Percentiles rank a stretch among this genome's conserved stretches.
These are phyloP conservation scores for Omphalotus olearius DNA, from an alignment of 1,284 basidiomycete genomes.

Conservation along the genomic window DNA sequence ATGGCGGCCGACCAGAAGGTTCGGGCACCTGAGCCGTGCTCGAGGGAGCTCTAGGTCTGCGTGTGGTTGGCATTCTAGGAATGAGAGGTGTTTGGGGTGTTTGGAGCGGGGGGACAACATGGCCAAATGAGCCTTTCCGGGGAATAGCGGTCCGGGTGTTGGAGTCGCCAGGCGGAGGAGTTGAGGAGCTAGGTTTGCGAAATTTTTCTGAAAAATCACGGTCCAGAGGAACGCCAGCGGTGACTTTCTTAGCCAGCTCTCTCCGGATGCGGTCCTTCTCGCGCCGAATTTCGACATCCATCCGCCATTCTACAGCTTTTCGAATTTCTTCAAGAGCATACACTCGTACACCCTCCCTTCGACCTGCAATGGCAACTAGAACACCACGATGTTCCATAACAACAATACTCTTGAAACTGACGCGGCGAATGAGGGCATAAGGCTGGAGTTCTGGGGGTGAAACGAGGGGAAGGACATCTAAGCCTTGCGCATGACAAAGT, in stretches of 20 bases:
- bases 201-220: slow-evolving; percentile 41
- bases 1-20: slow-evolving; percentile 49
- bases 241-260: slow-evolving; percentile 57
- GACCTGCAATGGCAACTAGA: slow-evolving; percentile 77
- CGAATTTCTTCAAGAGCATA: slow-evolving; percentile 81
- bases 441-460: slow-evolving; percentile 71
- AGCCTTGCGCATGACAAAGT: slow-evolving; percentile 75
- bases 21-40: slow-evolving; percentile 25
- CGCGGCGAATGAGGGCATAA: slow-evolving; percentile 73
- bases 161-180: slow-evolving; percentile 36
- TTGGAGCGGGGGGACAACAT: slow-evolving; percentile 26
- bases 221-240: slow-evolving; percentile 27
- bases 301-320: slow-evolving; percentile 79
- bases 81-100: slow-evolving; percentile 28
- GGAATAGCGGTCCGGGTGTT: slow-evolving; percentile 26
- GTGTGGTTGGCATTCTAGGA: slow-evolving; percentile 23
- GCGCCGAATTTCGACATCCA: slow-evolving; percentile 72
- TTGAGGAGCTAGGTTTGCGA: slow-evolving; percentile 41
- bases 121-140: slow-evolving; percentile 36
- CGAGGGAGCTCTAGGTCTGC: slow-evolving; percentile 18
- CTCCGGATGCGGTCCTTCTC: slow-evolving; percentile 65
- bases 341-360: slow-evolving; percentile 77
- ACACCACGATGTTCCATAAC: slow-evolving; percentile 86
- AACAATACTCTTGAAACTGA: slow-evolving; percentile 78
- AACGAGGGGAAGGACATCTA: slow-evolving; percentile 72